Base-by-base conservation (phyloP, 148 eudicot species). In the Rhododendron vialii region DNA sequence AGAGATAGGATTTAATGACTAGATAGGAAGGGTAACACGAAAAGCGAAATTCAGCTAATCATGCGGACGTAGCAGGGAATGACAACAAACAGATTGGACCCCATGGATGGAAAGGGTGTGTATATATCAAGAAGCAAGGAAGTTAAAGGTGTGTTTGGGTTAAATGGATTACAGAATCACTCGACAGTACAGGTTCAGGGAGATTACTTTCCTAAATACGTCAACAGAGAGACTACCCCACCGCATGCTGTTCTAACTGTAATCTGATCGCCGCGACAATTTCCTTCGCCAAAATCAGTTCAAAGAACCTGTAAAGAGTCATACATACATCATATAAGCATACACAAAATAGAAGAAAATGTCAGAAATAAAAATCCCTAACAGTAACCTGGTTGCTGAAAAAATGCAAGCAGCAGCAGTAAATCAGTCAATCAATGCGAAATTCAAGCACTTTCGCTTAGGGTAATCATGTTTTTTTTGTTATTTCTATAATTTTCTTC, bases 131-230 rank as follows among this genome's bases (percentile, higher is more conserved):
- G 7, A 78, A n/a, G 35, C 22, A 1, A 79, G 38, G 35, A 35
- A 78, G 6, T 12, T 55, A 7, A 57, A 53, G 15, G 24, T 30
- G 80, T 47, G 45, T 26, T 36, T 1, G 35, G 55, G 47, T 51
- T 35, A 15, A 3, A 85, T 10, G 75, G 53, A 86, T 89, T 96
- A 96, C 88, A 96, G 96, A 91, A 96, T 94, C 57, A 96, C 98
- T 69, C 93, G 95, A 86, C 99, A 97, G 67, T 92, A 94, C 88
- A 95, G 82, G 87, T 96, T 93, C 90, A 93, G 86, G 45, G 95
- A 90, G 87, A 92, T 85, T 73, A 92, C 94, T 93, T 93, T 93
- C 51, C 95, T 94, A 87, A 91, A 92, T 76, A 95, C 96, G 53
- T 96, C 96, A 67, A 96, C 89, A 57, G 96, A 94, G 22, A 93